Base-by-base conservation (phyloP, 176 grass and related monocot genomes). In the Triticum timopheevii region DNA sequence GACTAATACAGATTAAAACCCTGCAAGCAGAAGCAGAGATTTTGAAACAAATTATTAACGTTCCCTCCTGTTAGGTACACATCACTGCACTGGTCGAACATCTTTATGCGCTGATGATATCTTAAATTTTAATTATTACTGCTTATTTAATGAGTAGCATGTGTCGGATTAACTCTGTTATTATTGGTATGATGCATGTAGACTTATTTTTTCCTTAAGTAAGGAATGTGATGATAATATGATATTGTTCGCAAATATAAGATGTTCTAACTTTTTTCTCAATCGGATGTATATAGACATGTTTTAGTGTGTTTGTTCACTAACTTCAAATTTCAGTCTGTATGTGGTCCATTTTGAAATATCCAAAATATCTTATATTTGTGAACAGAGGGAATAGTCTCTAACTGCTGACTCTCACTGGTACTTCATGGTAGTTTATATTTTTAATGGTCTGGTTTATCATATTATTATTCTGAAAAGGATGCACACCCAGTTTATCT, bases 31-130 rank as follows among this genome's bases (percentile, higher is more conserved):
- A 73, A 27, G 24, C 54, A 59, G 54, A 59, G 8, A 70, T 77
- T 75, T 54, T 52, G 20, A 71, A 56, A 45, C 17, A 44, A 47
- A 47, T 36, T 33, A 39, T 50, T 61, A 16, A 17, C 20, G 13
- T 15, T 19, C 22, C 65, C 47, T 73, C 61, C 11, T 59, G 45
- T 15, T 76, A 68, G 47, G 10, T 31, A 69, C 28, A 10, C 44
- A 25, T 33, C 68, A 80, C 25, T 85, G 33, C 66, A 67, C 34
- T 81, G 35, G 68, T 74, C 40, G 19, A 80, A 19, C n/a, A 79
- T 3, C 2, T 79, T 28, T 71, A 22, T 65, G 59, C n/a, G 20
- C 15, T 73, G 54, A 39, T 65, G 23, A 0, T 84, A 34, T 52
- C 34, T 42, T 58, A 9, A 54, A 73, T 71, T 81, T 65, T 30